Conservation (phyloP, 345 rosid species). For the Raphanus raphanistrum region DNA sequence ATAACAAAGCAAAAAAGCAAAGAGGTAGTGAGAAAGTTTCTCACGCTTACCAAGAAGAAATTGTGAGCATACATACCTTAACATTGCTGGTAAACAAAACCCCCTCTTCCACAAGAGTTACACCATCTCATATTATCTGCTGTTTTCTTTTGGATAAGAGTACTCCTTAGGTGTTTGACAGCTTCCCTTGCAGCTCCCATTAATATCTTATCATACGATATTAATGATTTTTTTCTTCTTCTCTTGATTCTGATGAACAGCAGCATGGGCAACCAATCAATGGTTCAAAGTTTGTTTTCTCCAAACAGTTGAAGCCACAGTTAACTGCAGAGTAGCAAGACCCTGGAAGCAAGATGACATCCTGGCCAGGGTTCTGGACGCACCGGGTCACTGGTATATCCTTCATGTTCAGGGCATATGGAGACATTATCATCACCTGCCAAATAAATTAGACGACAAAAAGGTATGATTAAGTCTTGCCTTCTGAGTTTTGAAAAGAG, state of each 20-base stretch:
- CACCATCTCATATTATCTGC: too few species aligned
- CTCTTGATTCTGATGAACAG: constrained; percentile 53
- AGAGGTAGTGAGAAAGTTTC: too few species aligned
- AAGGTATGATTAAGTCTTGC: too few species aligned
- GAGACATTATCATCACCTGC: constrained; percentile 49
- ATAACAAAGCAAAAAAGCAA: too few species aligned
- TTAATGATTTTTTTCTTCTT: constrained; percentile 45
- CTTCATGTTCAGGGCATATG: constrained; percentile 47
- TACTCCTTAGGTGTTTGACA: constrained; percentile 60
- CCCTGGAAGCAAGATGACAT: too few species aligned
- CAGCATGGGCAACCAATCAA: constrained; percentile 69
- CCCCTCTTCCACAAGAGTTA: too few species aligned
- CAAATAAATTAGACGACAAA: too few species aligned
- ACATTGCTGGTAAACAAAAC: too few species aligned
- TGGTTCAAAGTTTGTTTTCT: constrained; percentile 65
- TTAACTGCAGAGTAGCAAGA: constrained; percentile 58
- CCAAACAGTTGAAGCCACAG: constrained; percentile 69
- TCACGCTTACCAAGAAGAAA: too few species aligned
- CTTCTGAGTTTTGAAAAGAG: too few species aligned
- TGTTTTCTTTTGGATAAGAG: constrained; percentile 33
- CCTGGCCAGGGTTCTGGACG: too few species aligned
- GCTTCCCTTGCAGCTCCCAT: constrained; percentile 60
- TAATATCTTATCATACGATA: constrained; percentile 69
- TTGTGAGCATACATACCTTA: too few species aligned
- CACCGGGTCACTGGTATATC: constrained; percentile 69